Evolutionary conservation across 768 basidiomycete genomes (phyloP).

Genomic region (Serendipita vermifera): DNA sequence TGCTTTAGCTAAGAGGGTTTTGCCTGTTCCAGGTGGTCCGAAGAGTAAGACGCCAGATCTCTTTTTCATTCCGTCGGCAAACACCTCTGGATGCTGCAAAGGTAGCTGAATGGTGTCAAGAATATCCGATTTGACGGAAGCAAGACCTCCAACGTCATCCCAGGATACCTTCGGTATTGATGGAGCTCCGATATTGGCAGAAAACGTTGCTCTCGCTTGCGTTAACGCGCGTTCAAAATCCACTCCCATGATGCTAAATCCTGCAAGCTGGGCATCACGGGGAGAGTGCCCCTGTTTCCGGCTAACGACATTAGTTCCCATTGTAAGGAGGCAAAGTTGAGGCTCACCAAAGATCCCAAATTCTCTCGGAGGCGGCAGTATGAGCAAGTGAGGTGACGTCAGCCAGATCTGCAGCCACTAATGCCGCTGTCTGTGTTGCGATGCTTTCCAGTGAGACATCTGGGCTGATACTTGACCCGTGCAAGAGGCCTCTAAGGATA

Average conservation of each 20-base stretch:
- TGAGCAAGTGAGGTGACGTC: constrained; percentile 52
- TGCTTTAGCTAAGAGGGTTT: constrained; percentile 89
- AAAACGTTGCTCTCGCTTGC: constrained; percentile 62
- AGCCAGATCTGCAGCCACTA: constrained; percentile 69
- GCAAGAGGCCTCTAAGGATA: constrained; percentile 40
- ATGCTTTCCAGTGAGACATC: constrained; percentile 66
- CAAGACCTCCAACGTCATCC: constrained; percentile 95
- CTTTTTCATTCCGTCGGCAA: constrained; percentile 85
- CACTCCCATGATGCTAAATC: constrained; percentile 29
- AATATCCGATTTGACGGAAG: constrained; percentile 78
- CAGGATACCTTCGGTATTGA: constrained; percentile 91
- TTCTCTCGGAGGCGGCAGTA: constrained; percentile 23
- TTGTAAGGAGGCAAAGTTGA: constrained; percentile 7
- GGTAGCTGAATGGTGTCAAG: constrained; percentile 92
- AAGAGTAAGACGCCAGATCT: constrained; percentile 92
- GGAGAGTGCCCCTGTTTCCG: not conserved
- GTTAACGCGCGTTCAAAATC: constrained; percentile 66
- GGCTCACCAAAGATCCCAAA: constrained; percentile 18
- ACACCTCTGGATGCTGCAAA: constrained; percentile 78
- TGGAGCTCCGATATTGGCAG: constrained; percentile 91
- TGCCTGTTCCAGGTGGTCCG: constrained; percentile 92
- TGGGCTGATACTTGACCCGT: constrained; percentile 36
- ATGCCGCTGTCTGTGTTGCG: constrained; percentile 81
- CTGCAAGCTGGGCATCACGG: constrained; percentile 22
- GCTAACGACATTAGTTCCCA: not conserved